These are phyloP conservation scores for Craspedostauros australis DNA, from an alignment of 108 stramenopile genomes.

Conservation along the genomic window DNA sequence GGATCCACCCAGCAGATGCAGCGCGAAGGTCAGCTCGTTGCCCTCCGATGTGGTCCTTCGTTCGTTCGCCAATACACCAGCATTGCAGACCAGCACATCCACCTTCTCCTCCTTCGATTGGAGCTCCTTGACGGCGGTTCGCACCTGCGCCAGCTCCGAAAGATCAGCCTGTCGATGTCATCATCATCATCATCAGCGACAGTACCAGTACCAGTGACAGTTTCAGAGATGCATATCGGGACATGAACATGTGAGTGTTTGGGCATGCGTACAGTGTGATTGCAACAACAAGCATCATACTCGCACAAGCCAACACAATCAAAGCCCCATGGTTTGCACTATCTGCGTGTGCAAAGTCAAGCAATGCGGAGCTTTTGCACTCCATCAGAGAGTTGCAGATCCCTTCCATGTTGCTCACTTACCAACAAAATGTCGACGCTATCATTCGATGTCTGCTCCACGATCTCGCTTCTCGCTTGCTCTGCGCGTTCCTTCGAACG, in stretches of 20 bases:
- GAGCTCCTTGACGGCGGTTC: constrained; percentile 43
- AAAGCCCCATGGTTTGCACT: too few relatives aligned
- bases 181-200: too few relatives aligned
- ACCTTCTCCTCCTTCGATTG: constrained; percentile 53
- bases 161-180: too few relatives aligned
- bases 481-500: constrained; percentile 79
- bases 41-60: constrained; percentile 72
- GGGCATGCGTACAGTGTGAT: too few relatives aligned
- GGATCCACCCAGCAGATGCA: constrained; percentile 77
- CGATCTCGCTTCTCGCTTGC: constrained; percentile 66
- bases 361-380: too few relatives aligned
- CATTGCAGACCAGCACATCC: constrained; percentile 88
- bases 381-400: neutral
- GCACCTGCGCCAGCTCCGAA: constrained; percentile 53
- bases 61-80: constrained; percentile 84
- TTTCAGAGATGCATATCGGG: too few relatives aligned
- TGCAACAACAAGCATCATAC: too few relatives aligned
- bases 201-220: too few relatives aligned
- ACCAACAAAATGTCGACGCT: constrained; percentile 49
- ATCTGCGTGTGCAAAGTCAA: too few relatives aligned
- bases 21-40: constrained; percentile 84
- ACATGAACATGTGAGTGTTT: neutral
- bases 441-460: constrained; percentile 41
- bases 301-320: too few relatives aligned
- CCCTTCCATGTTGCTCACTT: neutral